A percentile compares a stretch with the other conserved stretches of the same genome.
Conservation (phyloP, 2,329 filamentous ascomycete species). For the Dothideomycetidae sp. region DNA sequence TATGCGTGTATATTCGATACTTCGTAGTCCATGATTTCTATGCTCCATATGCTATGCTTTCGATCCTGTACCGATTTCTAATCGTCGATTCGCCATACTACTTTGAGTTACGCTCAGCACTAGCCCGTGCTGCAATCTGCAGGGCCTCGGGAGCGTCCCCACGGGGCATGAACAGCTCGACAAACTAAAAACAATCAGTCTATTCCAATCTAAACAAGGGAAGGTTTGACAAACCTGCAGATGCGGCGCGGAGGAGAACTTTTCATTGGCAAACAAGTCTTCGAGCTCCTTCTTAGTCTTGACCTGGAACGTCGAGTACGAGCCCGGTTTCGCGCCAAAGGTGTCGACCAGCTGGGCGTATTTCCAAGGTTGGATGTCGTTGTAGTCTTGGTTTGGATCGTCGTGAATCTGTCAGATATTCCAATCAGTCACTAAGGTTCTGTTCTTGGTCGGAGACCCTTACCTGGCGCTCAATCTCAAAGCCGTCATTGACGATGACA, state of each 20-base stretch:
- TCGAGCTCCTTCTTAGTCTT: conserved; percentile 14
- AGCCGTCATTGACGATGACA: conserved; percentile 76
- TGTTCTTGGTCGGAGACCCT: conserved; percentile 44
- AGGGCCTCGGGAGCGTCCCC: conserved; percentile 62
- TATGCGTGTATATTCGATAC: too few relatives aligned
- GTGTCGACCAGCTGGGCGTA: conserved; percentile 10
- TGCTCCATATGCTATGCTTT: too few relatives aligned
- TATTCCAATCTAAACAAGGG: conserved; percentile 1
- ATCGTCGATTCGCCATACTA: too few relatives aligned
- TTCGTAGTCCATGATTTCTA: too few relatives aligned
- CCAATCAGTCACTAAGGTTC: too few relatives aligned
- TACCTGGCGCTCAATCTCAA: conserved; percentile 79
- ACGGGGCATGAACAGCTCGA: conserved; percentile 69
- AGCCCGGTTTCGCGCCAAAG: conserved; percentile 10
- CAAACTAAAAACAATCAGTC: conserved; percentile 42
- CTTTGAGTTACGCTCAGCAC: conserved; percentile 51
- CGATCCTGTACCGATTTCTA: too few relatives aligned
- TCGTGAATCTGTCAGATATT: conserved; percentile 23
- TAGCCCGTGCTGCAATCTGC: conserved; percentile 55
- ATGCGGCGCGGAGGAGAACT: conserved; percentile 31
- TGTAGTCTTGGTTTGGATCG: conserved; percentile 27
- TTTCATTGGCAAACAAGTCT: conserved; percentile 11
- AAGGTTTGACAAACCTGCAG: conserved; percentile 26
- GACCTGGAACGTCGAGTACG: conserved; percentile 11
- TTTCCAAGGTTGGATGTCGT: conserved; percentile 26